Base-by-base conservation (phyloP, 75 land plant genomes). In the Sequoiadendron giganteum region DNA sequence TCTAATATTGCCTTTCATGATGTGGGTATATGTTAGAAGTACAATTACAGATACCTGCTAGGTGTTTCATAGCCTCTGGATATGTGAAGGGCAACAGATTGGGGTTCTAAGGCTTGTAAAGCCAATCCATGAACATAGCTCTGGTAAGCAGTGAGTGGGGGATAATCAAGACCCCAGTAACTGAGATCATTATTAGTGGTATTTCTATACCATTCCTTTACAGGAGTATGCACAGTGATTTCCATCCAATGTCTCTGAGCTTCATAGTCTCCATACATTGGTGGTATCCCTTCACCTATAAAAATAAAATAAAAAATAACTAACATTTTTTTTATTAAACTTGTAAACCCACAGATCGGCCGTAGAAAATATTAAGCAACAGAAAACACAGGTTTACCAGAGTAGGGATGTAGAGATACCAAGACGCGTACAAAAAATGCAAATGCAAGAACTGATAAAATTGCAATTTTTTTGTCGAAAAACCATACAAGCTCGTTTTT, bases 221-320 rank as follows among this genome's bases (percentile, higher is more conserved):
- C 88, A 1, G 99, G 99, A 36, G 93, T 92, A 86, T 97, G 93
- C 76, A 93, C 30, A 25, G 99, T 97, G 80, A 98, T 92, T 93
- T 98, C 99, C 99, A 98, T 98, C 99, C 99, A 98, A 87, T 98
- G 99, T 78, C 99, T 90, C 91, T 98, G 99, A 6, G 99, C 99
- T 93, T 98, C 99, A 83, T 92, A 98, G 83, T 98, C 99, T 68
- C 99, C 99, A 94, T 90, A 97, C 88, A 87, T 95, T 0, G 99
- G 99, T 39, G 99, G 96, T 7, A 82, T 88, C 40, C 89, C 92
- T 43, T 94, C 95, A 36, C 99, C 99, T 93, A 42, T 43, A 55
- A 87, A 32, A 70, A 81, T 1, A 76, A 75, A 21, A 89, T 40
- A 21, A 42, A 42, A 42, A 42, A 42, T 42, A 52, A 43, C 55